Conservation (phyloP, 257 asterid species). For the Solanum dulcamara region DNA sequence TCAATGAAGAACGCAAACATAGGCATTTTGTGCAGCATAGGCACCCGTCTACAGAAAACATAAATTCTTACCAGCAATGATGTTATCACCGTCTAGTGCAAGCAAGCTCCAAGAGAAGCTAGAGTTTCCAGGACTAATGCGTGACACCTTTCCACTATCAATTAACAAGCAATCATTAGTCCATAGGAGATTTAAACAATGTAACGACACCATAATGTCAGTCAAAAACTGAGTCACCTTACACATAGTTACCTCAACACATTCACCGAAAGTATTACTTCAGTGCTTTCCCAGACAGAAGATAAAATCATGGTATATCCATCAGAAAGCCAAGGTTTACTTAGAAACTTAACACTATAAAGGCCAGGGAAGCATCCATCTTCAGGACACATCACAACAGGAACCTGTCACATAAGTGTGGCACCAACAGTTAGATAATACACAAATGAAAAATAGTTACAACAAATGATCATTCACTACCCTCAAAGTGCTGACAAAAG, state of each 20-base stretch:
- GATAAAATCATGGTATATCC: constrained; percentile 64
- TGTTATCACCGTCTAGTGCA: constrained; percentile 58
- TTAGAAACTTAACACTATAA: constrained; percentile 37
- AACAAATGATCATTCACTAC: neutral
- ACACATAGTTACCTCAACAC: constrained; percentile 44
- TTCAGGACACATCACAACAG: constrained; percentile 65
- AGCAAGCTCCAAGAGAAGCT: constrained; percentile 65
- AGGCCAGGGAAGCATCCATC: constrained; percentile 86
- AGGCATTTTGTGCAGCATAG: neutral
- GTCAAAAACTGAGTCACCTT: constrained; percentile 1
- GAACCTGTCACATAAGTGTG: constrained; percentile 40
- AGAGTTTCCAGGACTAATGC: constrained; percentile 60
- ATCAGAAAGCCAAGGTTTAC: constrained; percentile 86
- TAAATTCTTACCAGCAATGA: constrained; percentile 54
- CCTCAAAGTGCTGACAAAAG: neutral
- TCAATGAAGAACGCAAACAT: neutral
- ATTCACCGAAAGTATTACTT: constrained; percentile 51
- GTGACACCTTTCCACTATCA: constrained; percentile 61
- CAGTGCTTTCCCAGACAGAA: constrained; percentile 74
- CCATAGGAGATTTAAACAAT: neutral
- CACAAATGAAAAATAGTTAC: neutral
- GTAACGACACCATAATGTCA: neutral
- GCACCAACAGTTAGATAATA: neutral
- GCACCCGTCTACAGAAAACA: neutral
- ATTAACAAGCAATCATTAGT: neutral